phyloP scores from a whole-genome alignment of 2,329 filamentous ascomycete genomes.

The Epichloe sp. region DNA sequence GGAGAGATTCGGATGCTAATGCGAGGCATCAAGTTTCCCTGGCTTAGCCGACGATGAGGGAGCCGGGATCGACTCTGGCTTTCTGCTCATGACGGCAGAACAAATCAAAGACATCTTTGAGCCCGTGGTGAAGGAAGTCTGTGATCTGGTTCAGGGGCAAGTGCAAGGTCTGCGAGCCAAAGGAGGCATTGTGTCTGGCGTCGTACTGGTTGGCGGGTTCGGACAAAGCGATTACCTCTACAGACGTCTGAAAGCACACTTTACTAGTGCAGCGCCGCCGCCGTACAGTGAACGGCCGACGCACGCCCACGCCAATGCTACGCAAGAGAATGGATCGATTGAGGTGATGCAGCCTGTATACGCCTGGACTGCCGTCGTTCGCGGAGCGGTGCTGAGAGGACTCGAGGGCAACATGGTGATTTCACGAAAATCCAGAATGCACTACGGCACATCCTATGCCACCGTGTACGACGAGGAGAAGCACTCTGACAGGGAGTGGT shows the following conservation, averaged over 20 bases:
- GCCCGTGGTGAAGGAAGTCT: slow-evolving; percentile 59
- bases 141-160: slow-evolving; percentile 54
- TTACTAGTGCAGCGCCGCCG: slow-evolving; percentile 43
- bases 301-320: slow-evolving; percentile 37
- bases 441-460: slow-evolving; percentile 71
- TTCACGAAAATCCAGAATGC: slow-evolving; percentile 58
- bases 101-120: slow-evolving; percentile 64
- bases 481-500: slow-evolving; percentile 59
- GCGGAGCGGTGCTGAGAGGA: slow-evolving; percentile 62
- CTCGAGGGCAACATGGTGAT: slow-evolving; percentile 71
- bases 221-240: slow-evolving; percentile 70
- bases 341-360: slow-evolving; percentile 75
- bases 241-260: slow-evolving; percentile 55
- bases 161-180: slow-evolving; percentile 49
- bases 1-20: not conserved
- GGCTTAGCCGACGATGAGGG: slow-evolving; percentile 65
- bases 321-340: slow-evolving; percentile 42
- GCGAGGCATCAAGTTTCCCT: slow-evolving; percentile 42
- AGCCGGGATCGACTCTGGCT: slow-evolving; percentile 61
- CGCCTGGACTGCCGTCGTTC: slow-evolving; percentile 69
- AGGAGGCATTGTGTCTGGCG: slow-evolving; percentile 54
- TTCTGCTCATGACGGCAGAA: slow-evolving; percentile 56
- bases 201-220: slow-evolving; percentile 71
- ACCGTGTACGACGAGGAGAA: slow-evolving; percentile 67
- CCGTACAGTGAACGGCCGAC: slow-evolving; percentile 59